Evolutionary conservation across 2,329 filamentous ascomycete genomes (phyloP).

Genomic region (Pseudocercospora crystallina): DNA sequence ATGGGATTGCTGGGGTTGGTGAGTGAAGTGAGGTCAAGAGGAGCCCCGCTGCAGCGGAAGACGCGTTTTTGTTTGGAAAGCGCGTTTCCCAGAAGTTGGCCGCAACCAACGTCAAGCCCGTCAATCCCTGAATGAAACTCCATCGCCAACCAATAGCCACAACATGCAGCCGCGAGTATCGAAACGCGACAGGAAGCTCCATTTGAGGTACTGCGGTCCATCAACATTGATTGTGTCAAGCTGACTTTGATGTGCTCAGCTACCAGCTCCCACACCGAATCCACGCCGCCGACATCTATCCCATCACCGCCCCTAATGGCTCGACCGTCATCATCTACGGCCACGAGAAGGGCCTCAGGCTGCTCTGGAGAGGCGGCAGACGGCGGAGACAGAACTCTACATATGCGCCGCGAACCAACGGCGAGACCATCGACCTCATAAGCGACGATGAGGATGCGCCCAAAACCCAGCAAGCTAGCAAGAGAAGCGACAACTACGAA

Average conservation of each 20-base stretch:
- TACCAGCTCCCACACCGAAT: slow-evolving; percentile 61
- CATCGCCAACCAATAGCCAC: neutral
- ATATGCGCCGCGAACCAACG: slow-evolving; percentile 11
- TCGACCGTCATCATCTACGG: slow-evolving; percentile 63
- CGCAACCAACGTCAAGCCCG: neutral
- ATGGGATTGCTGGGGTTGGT: neutral
- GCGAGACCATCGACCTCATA: slow-evolving; percentile 57
- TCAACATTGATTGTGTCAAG: neutral
- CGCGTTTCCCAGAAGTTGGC: slow-evolving; percentile 14
- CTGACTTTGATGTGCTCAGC: slow-evolving; percentile 39
- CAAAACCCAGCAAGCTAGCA: slow-evolving; percentile 16
- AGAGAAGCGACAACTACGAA: slow-evolving; percentile 47
- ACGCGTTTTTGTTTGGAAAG: slow-evolving; percentile 11
- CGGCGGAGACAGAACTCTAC: slow-evolving; percentile 16
- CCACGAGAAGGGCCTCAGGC: slow-evolving; percentile 57
- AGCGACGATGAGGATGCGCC: slow-evolving; percentile 54
- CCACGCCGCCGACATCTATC: slow-evolving; percentile 58
- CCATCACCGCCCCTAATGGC: slow-evolving; percentile 58
- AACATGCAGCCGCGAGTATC: slow-evolving; percentile 30
- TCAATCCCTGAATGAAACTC: too few relatives aligned
- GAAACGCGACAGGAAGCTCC: slow-evolving; percentile 34
- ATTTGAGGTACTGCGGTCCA: slow-evolving; percentile 29
- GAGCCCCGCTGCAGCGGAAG: slow-evolving; percentile 3
- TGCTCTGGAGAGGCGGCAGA: slow-evolving; percentile 62
- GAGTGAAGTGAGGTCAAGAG: slow-evolving; percentile 10